phyloP scores from a whole-genome alignment of 2,329 filamentous ascomycete species.

The Stagonosporopsis tanaceti region DNA sequence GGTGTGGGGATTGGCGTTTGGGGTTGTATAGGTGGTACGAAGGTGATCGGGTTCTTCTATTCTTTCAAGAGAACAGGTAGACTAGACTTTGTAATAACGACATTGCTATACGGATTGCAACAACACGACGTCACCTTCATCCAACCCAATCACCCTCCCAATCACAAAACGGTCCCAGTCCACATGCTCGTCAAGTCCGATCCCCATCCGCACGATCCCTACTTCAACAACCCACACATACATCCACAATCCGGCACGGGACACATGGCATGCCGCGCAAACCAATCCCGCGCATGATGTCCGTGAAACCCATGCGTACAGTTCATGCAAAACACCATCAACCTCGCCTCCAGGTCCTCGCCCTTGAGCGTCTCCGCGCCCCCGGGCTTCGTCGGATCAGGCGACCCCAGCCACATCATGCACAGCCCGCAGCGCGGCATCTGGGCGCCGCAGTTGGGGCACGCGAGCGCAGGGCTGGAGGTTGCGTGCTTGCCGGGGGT shows the following conservation, averaged over 20 bases:
- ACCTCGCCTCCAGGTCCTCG: conserved; percentile 61
- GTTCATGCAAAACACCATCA: conserved; percentile 68
- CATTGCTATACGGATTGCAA: background rate
- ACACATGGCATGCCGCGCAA: conserved; percentile 62
- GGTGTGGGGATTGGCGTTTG: background rate
- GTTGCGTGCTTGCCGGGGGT: conserved; percentile 13
- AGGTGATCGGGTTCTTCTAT: background rate
- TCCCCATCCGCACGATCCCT: no score
- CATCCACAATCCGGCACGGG: conserved; percentile 65
- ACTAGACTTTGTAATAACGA: background rate
- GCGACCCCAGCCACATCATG: conserved; percentile 67
- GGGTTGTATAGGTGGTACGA: background rate
- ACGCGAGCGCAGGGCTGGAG: conserved; percentile 59
- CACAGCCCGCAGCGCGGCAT: conserved; percentile 71
- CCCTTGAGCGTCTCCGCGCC: conserved; percentile 46
- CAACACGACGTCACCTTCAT: background rate
- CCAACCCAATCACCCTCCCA: background rate
- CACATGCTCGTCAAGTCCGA: no score
- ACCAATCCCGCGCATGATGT: conserved; percentile 70
- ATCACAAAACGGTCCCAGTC: background rate
- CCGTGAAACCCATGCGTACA: conserved; percentile 72
- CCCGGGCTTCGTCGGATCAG: conserved; percentile 59
- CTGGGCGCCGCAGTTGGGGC: conserved; percentile 67
- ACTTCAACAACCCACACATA: conserved; percentile 57
- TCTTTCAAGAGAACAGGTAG: background rate